Base-by-base conservation (phyloP, 805 yeast species). In the Nakazawaea holstii region DNA sequence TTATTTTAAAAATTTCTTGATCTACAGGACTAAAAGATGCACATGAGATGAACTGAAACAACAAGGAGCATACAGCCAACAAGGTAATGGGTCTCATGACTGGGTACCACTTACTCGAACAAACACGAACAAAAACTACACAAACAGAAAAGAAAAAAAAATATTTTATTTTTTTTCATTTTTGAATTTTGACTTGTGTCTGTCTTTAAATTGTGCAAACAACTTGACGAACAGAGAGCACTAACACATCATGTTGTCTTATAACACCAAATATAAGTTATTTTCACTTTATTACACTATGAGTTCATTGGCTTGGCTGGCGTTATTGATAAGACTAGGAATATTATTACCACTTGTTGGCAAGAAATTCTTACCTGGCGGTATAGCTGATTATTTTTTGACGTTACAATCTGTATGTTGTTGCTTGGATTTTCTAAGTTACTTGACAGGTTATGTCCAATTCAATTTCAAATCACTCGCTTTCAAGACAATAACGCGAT, bases 1-100 rank as follows among this genome's bases (percentile, higher is more conserved):
- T 82, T 46, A 88, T 69, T 46, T 76, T 72, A 68, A 92, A 90
- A 47, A 92, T 81, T 66, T 91, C 97, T 31, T 84, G 72, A 63
- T 92, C 97, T 48, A 77, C 80, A 0, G 81, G 68, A 2, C 80
- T 41, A 43, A 49, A 49, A 28, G 24, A 13, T n/a, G 43, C 45
- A 41, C 46, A 29, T 6, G 35, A 26, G 8, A 38, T 35, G 5
- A 42, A 32, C 11, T 41, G 46, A 29, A 41, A 6, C n/a, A 41
- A 33, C 20, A 14, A 24, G 10, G 15, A 14, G 8, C 2, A n/a
- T 11, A 41, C n/a, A 33, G 35, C 10, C 4, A 41, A 8, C 8
- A 32, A 11, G 1, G 38, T 15, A n/a, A 13, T 29, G 13, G 26
- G n/a, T 27, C 27, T 33, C 38, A 41, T 33, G 7, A 11, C 26